Evolutionary conservation across 2,329 filamentous ascomycete genomes (phyloP).

Genomic region (Fusarium poae): DNA sequence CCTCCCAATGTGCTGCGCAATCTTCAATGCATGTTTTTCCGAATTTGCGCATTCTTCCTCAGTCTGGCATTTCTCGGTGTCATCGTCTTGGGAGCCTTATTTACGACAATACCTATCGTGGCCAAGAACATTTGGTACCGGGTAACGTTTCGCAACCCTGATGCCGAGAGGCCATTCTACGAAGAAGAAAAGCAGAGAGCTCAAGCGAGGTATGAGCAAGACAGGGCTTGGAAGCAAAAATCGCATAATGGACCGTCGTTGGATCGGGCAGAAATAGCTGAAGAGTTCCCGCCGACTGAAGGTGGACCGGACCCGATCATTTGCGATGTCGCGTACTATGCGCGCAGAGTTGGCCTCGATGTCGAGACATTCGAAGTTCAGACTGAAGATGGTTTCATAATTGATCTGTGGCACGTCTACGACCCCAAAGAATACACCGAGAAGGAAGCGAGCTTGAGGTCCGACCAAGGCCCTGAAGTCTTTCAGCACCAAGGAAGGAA

Average conservation of each 20-base stretch:
- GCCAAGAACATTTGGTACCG: conserved; percentile 64
- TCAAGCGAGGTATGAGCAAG: conserved; percentile 67
- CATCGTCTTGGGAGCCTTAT: conserved; percentile 80
- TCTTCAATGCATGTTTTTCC: conserved; percentile 75
- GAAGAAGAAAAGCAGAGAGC: conserved; percentile 76
- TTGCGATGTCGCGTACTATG: conserved; percentile 88
- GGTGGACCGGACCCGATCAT: conserved; percentile 83
- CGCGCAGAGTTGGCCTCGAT: conserved; percentile 86
- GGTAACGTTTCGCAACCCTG: conserved; percentile 70
- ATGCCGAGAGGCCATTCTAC: conserved; percentile 74
- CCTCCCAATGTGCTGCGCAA: conserved; percentile 75
- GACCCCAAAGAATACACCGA: conserved; percentile 80
- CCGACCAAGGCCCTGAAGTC: conserved; percentile 69
- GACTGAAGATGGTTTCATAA: conserved; percentile 93
- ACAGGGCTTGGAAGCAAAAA: conserved; percentile 71
- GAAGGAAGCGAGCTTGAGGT: conserved; percentile 62
- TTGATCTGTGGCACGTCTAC: conserved; percentile 90
- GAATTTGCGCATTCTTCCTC: conserved; percentile 77
- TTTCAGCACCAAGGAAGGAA: conserved; percentile 64
- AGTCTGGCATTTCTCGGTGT: conserved; percentile 82
- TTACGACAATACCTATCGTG: conserved; percentile 72
- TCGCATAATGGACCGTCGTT: conserved; percentile 55
- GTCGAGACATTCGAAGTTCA: conserved; percentile 86
- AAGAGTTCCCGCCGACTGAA: conserved; percentile 79
- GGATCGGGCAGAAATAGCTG: conserved; percentile 59